Conservation (phyloP, 73 alveolate species). For the Paramecium sonneborni region DNA sequence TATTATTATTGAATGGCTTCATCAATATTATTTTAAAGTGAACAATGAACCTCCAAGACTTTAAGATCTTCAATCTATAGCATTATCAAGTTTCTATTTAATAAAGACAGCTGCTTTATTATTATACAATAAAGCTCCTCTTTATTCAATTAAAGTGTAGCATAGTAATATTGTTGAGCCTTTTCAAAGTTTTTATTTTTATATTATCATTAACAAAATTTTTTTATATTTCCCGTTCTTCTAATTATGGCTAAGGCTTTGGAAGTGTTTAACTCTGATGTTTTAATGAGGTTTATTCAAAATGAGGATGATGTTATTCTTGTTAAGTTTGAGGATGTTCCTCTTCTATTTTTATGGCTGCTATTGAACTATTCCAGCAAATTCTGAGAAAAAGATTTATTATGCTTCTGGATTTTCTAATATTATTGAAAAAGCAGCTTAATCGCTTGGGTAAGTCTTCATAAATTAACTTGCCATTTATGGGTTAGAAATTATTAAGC, state of each 20-base stretch:
- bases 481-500: slow-evolving; percentile 14
- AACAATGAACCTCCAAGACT: slow-evolving; percentile 28
- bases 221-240: slow-evolving; percentile 82
- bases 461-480: slow-evolving; percentile 44
- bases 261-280: not conserved
- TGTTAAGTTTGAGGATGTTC: not conserved
- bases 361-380: slow-evolving; percentile 49
- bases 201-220: slow-evolving; percentile 87
- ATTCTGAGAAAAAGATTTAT: slow-evolving; percentile 8
- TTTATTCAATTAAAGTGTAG: slow-evolving; percentile 85
- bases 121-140: slow-evolving; percentile 80
- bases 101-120: slow-evolving; percentile 92
- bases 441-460: slow-evolving; percentile 25
- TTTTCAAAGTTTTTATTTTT: slow-evolving; percentile 86
- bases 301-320: not conserved
- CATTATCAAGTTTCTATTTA: slow-evolving; percentile 89
- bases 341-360: slow-evolving; percentile 56
- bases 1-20: slow-evolving; percentile 89
- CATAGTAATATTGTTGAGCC: slow-evolving; percentile 86
- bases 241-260: not conserved
- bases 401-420: slow-evolving; percentile 49
- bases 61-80: slow-evolving; percentile 76
- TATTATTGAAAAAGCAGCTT: slow-evolving; percentile 1
- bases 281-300: not conserved
- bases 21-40: slow-evolving; percentile 67